Conservation (phyloP, 75 land plant genomes). For the Selaginella moellendorffii region DNA sequence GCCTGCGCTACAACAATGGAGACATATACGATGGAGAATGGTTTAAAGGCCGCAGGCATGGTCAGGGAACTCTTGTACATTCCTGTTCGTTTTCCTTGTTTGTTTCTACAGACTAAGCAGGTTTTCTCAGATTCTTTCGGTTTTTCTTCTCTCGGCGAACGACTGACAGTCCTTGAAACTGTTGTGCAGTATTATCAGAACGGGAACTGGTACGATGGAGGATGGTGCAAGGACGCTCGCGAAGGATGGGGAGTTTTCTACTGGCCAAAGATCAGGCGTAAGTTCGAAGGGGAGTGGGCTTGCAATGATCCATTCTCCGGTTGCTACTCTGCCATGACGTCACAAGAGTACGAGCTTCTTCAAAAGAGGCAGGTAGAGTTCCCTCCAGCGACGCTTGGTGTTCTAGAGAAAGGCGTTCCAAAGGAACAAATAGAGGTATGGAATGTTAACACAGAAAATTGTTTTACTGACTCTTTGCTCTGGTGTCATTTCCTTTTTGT, state of each 20-base stretch:
- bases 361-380: neutral
- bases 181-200: neutral
- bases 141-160: too few species aligned
- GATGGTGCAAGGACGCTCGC: constrained; percentile 10
- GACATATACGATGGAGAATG: constrained; percentile 26
- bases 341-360: neutral
- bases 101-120: too few species aligned
- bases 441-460: neutral
- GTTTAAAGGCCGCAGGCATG: constrained; percentile 29
- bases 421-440: neutral
- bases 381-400: neutral
- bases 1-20: constrained; percentile 24
- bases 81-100: constrained; percentile 4
- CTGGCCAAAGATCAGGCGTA: constrained; percentile 8
- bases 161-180: too few species aligned
- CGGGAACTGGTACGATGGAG: constrained; percentile 12
- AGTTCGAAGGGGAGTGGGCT: constrained; percentile 17
- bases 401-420: neutral
- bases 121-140: too few species aligned
- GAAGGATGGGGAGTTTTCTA: constrained; percentile 16
- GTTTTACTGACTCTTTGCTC: neutral
- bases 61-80: constrained; percentile 23
- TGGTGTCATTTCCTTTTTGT: neutral
- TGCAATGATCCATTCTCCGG: constrained; percentile 9
- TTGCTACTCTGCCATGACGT: neutral